Evolutionary conservation across 139 green algal genomes (phyloP).

Genomic region (Closterium sp.): DNA sequence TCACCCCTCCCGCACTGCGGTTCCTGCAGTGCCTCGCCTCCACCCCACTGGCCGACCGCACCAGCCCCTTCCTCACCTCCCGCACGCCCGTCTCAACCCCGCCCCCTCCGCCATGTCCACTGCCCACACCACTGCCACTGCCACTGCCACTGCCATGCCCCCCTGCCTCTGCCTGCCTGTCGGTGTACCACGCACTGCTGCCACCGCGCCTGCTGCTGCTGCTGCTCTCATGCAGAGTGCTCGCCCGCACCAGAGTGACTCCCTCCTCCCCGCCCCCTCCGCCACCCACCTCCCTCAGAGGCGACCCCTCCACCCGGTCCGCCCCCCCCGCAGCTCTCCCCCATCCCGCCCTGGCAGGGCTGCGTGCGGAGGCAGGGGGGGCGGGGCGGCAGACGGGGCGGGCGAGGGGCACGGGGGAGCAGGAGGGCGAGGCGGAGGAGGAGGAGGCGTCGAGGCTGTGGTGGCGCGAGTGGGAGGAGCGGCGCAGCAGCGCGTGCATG

Average conservation of each 20-base stretch:
- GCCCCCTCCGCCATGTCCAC: neutral
- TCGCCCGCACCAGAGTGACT: neutral
- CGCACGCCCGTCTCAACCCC: neutral
- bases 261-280: neutral
- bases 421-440: neutral
- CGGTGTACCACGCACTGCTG: neutral
- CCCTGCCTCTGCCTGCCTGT: neutral
- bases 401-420: neutral
- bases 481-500: neutral
- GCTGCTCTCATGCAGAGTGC: neutral
- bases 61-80: neutral
- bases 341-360: too few species aligned
- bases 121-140: neutral
- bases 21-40: neutral
- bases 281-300: neutral
- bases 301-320: neutral
- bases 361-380: neutral
- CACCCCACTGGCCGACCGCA: neutral
- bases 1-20: neutral
- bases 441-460: neutral
- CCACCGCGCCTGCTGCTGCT: neutral
- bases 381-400: neutral
- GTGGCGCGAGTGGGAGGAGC: neutral
- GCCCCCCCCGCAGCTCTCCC: neutral
- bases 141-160: neutral